Base-by-base conservation (phyloP, 257 asterid species). In the Nicotiana knightiana region DNA sequence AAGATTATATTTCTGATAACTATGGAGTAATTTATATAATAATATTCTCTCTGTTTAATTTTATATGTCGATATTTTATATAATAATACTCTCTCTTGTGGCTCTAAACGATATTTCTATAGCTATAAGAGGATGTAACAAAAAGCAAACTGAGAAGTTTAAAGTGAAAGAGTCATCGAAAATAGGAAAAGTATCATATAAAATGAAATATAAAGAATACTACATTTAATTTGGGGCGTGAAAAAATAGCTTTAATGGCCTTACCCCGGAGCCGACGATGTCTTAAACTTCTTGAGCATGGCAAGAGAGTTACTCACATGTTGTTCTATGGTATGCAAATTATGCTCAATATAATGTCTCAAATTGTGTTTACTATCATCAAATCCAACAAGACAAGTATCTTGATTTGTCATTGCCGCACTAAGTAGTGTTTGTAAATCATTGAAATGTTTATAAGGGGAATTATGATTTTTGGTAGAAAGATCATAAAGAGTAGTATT, bases 371-470 rank as follows among this genome's bases (percentile, higher is more conserved):
- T 86, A 59, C 91, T 82, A 77, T 84, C 88, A 17, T 93, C 93
- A 79, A 95, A 91, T 0, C 99, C 99, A 77, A 86, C 91, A 46
- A 95, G 97, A 87, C 99, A 95, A 43, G 99, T 95, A 88, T 84
- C 67, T 90, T 93, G 98, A 73, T 93, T 93, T n/a, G 97, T 95
- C 93, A 95, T 93, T 39, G 96, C 96, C 61, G 89, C 98, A 85
- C 98, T 93, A 82, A 95, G 89, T 16, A 95, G 89, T 53, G 98
- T 95, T 82, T 87, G 91, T 30, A 95, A 61, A 24, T 93, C 94
- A 86, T 85, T 89, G 82, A 89, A 91, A 81, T 88, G 90, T 26
- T 81, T 85, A 11, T 76, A 83, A 77, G 93, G 84, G 16, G 93
- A 80, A 3, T 71, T 48, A 10, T 6, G 7, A 43, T 65, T 71